Evolutionary conservation across 208 protist species (phyloP).

Genomic region (Crithidia fasciculata): DNA sequence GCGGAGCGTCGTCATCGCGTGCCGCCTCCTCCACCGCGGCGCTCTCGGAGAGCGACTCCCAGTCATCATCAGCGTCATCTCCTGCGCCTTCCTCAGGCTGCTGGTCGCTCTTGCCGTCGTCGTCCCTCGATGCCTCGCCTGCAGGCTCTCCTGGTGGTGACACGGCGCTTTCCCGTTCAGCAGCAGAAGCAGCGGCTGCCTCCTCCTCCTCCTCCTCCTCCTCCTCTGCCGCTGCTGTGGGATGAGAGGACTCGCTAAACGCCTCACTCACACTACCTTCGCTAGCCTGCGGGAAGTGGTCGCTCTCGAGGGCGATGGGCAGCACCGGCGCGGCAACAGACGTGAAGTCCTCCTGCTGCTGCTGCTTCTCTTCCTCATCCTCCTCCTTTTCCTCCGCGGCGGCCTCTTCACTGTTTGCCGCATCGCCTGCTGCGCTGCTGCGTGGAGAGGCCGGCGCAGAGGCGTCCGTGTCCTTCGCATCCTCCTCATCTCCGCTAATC

Average conservation of each 20-base stretch:
- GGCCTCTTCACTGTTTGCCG: neutral
- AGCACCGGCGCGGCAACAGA: neutral
- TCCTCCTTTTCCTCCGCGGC: neutral
- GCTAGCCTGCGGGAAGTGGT: neutral
- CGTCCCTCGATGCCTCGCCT: too few species aligned
- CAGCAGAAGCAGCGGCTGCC: too few species aligned
- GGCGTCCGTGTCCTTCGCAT: neutral
- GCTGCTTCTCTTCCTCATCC: slow-evolving; percentile 1
- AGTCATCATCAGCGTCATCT: too few species aligned
- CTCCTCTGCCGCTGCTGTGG: neutral
- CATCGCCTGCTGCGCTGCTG: neutral
- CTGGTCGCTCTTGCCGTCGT: too few species aligned
- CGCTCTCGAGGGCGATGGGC: neutral
- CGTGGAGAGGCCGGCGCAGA: neutral
- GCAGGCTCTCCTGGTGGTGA: too few species aligned
- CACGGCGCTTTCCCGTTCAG: too few species aligned
- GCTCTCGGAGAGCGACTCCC: too few species aligned
- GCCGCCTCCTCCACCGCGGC: too few species aligned
- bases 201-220: neutral
- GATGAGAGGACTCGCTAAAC: neutral
- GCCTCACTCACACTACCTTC: neutral
- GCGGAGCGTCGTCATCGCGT: too few species aligned
- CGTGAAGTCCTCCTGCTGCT: neutral
- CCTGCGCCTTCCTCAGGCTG: too few species aligned
- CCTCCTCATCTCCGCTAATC: neutral